Conservation (phyloP, 2,329 filamentous ascomycete species). For the Fusarium haematococcum region DNA sequence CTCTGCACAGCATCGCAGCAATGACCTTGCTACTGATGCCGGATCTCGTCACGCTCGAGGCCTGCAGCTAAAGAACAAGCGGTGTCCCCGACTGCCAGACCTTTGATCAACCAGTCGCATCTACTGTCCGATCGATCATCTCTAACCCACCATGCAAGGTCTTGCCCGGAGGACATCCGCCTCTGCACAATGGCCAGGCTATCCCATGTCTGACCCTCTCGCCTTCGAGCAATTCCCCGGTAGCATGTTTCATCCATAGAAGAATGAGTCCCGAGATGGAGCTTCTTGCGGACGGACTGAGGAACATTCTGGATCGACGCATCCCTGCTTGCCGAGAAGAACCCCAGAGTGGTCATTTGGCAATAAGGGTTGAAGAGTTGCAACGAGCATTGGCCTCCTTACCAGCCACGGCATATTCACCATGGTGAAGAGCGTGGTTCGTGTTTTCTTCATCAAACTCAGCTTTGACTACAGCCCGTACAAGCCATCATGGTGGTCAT, state of each 20-base stretch:
- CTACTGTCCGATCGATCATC: slow-evolving; percentile 16
- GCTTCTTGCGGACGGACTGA: slow-evolving; percentile 7
- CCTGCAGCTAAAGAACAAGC: slow-evolving; percentile 20
- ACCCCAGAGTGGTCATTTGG: slow-evolving; percentile 10
- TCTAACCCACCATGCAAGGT: slow-evolving; percentile 9
- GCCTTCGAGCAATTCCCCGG: slow-evolving; percentile 8
- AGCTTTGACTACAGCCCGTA: slow-evolving; percentile 3
- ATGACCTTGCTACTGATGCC: slow-evolving; percentile 8
- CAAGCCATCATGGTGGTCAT: background rate
- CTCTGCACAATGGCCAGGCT: slow-evolving; percentile 11
- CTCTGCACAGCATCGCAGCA: slow-evolving; percentile 5
- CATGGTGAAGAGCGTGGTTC: background rate
- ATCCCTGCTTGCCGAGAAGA: slow-evolving; percentile 15
- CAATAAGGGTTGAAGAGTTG: slow-evolving; percentile 3
- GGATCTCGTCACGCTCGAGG: slow-evolving; percentile 14
- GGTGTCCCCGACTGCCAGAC: slow-evolving; percentile 13
- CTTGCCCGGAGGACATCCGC: slow-evolving; percentile 7
- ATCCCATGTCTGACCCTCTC: slow-evolving; percentile 18
- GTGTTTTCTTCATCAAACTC: slow-evolving; percentile 7
- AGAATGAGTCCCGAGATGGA: slow-evolving; percentile 16
- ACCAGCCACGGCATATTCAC: background rate
- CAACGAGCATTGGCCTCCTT: slow-evolving; percentile 9
- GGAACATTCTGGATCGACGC: slow-evolving; percentile 11
- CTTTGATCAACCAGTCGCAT: slow-evolving; percentile 23
- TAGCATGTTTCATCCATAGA: slow-evolving; percentile 37